phyloP scores from a whole-genome alignment of 768 basidiomycete genomes.

The Rhodotorula taiwanensis region DNA sequence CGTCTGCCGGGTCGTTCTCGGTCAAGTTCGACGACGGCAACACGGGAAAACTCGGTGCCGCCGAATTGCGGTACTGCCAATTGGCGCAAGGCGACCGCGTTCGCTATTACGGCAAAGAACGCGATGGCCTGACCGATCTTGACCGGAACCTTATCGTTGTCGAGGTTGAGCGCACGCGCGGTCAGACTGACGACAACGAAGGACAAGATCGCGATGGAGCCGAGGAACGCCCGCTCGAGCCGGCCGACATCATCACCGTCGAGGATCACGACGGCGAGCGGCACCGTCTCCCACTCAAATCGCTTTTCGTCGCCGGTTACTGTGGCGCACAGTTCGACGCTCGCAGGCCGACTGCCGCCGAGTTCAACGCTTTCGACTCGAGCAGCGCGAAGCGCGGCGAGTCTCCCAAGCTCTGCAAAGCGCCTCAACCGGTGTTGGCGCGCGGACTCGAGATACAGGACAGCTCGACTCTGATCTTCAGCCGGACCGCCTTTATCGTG shows the following conservation, averaged over 20 bases:
- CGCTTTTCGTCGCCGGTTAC: constrained; percentile 5
- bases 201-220: no score
- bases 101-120: constrained; percentile 38
- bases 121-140: constrained; percentile 38
- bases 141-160: constrained; percentile 45
- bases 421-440: neutral
- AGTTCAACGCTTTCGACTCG: constrained; percentile 13
- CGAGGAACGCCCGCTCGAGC: constrained; percentile 43
- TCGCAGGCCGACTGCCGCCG: constrained; percentile 25
- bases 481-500: constrained; percentile 16
- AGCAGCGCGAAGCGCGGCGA: no score
- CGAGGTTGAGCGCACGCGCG: constrained; percentile 42
- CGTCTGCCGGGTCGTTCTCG: constrained; percentile 44
- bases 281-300: constrained; percentile 10
- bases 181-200: constrained; percentile 30
- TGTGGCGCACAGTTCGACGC: constrained; percentile 22
- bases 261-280: constrained; percentile 35
- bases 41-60: constrained; percentile 52
- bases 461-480: constrained; percentile 3
- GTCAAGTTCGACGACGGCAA: constrained; percentile 65
- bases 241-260: constrained; percentile 51
- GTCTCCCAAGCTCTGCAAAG: neutral
- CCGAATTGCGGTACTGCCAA: constrained; percentile 55
- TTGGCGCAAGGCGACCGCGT: constrained; percentile 47
- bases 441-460: neutral